Base-by-base conservation (phyloP, 1,284 basidiomycete genomes). In the Stygiomarasmius scandens region DNA sequence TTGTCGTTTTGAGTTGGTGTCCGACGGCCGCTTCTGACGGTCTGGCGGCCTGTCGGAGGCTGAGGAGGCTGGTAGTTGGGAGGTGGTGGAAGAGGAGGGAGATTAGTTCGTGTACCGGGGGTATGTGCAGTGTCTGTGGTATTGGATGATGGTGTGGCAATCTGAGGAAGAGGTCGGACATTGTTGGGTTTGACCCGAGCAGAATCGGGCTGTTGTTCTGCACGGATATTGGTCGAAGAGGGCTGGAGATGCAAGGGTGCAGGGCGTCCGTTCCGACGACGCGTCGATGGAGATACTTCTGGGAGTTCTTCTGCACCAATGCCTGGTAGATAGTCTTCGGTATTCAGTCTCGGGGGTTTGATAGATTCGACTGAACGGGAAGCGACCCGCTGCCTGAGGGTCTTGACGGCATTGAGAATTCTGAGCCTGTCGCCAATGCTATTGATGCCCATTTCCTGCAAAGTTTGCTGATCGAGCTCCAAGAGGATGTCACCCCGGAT, bases 391-490 rank as follows among this genome's bases (percentile, higher is more conserved):
- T 85, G 82, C 32, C 94, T 79, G 5, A 98, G 78, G 9, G 78
- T 73, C 68, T 94, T 95, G 61, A 98, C 90, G 0, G 87, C 95
- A 56, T 87, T 90, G 16, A 93, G 68, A 52, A 98, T 89, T 67
- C 93, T 85, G 16, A 97, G 86, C 52, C 94, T 77, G 70, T 98
- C 95, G 4, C 96, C 96, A 44, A 98, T 89, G 71, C 90, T 94
- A 47, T 78, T 69, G 27, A 98, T 84, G 27, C 91, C 91, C 84
- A 97, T 92, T 74, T 97, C 95, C 70, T 89, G 93, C 47, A 98
- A 74, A 2, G 86, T 90, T 3, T 78, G 73, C 73, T 94, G 91
- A 67, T 97, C 95, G 38, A 98, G 76, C 66, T 98, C 95, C 52
- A 97, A 80, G 6, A 98, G 72, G 36, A 97, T 87, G 68, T 92